Evolutionary conservation across 73 alveolate species (phyloP).

Genomic region (Tetrahymena malaccensis): DNA sequence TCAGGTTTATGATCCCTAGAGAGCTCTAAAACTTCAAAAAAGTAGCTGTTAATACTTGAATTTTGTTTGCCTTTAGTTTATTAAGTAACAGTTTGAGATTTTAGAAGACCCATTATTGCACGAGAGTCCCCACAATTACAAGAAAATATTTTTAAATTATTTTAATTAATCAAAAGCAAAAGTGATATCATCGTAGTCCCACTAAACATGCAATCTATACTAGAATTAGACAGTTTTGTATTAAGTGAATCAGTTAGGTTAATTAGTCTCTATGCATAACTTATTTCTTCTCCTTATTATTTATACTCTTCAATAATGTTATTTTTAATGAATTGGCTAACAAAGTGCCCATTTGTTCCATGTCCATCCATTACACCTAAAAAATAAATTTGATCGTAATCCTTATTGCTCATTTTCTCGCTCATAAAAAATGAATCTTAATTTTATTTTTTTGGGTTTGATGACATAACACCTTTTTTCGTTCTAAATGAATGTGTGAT

Average conservation of each 20-base stretch:
- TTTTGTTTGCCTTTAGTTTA: constrained; percentile 1
- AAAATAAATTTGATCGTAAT: not conserved
- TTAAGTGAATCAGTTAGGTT: not conserved
- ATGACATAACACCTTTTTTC: not conserved
- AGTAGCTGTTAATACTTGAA: not conserved
- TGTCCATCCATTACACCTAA: constrained; percentile 46
- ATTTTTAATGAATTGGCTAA: not conserved
- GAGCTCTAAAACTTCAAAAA: constrained; percentile 11
- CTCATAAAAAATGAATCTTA: not conserved
- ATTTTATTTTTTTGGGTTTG: not conserved
- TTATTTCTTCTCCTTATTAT: not conserved
- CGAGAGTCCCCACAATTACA: constrained; percentile 39
- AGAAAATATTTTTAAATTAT: constrained; percentile 1
- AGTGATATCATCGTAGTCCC: constrained; percentile 32
- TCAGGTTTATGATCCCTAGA: constrained; percentile 89
- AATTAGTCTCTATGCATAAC: not conserved
- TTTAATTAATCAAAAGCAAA: not conserved
- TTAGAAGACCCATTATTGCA: constrained; percentile 17
- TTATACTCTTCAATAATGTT: not conserved
- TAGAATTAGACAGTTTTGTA: not conserved
- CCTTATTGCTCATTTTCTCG: not conserved
- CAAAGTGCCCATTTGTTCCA: constrained; percentile 36
- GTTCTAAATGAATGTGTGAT: not conserved
- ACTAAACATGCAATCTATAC: constrained; percentile 26
- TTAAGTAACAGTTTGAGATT: not conserved